Evolutionary conservation across 371 early-diverging fungal genomes (phyloP).

Genomic region (Mortierella sp.): DNA sequence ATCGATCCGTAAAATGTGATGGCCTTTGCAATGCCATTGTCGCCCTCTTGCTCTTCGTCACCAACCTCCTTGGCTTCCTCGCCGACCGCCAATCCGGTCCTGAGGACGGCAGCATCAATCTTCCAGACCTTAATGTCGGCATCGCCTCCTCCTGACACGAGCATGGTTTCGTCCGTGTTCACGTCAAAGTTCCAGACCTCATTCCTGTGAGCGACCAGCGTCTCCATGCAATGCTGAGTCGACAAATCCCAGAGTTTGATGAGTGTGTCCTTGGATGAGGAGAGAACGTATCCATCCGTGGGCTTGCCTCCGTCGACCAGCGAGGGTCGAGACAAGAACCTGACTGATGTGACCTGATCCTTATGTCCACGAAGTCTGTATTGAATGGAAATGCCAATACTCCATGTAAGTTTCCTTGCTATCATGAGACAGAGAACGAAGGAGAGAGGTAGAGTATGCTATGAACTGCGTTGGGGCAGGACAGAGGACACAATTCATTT

Average conservation of each 20-base stretch:
- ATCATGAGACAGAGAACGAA: too few species aligned
- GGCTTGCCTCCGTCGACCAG: conserved; percentile 52
- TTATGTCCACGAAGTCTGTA: conserved; percentile 91
- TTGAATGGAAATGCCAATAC: background rate
- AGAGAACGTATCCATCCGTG: conserved; percentile 80
- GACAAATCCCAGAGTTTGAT: conserved; percentile 96
- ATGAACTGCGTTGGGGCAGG: too few species aligned
- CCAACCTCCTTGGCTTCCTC: conserved; percentile 58
- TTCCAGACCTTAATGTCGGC: conserved; percentile 89
- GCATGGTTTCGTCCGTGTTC: conserved; percentile 64
- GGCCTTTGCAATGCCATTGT: conserved; percentile 61
- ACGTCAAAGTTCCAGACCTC: conserved; percentile 92
- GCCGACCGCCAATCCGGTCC: conserved; percentile 43
- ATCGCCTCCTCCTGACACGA: conserved; percentile 92
- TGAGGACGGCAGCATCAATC: conserved; percentile 68
- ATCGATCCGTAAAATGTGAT: conserved; percentile 80
- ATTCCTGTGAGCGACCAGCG: conserved; percentile 89
- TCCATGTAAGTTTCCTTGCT: too few species aligned
- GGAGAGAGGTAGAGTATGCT: too few species aligned
- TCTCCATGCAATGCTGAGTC: conserved; percentile 94
- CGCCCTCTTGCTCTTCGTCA: conserved; percentile 50
- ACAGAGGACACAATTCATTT: too few species aligned
- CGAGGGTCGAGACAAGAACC: conserved; percentile 46
- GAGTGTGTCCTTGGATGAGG: conserved; percentile 93
- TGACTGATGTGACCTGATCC: conserved; percentile 85